Conservation (phyloP, 306 rosid genomes). For the Trifolium fragiferum region DNA sequence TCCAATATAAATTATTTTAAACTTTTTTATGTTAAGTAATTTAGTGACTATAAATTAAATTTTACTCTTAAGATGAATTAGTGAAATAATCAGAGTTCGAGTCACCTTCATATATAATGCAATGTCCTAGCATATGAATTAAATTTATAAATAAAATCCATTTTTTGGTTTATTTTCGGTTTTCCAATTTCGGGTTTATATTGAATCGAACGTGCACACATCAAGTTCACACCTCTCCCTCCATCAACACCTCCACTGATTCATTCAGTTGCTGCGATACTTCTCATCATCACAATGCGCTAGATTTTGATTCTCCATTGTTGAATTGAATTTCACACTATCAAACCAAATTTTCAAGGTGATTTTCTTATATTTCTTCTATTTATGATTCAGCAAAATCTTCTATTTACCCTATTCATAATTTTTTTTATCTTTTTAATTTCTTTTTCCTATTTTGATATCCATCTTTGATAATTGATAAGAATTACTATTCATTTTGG, state of each 20-base stretch:
- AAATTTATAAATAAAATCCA: too few relatives aligned
- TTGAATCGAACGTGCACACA: too few relatives aligned
- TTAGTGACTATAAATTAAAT: too few relatives aligned
- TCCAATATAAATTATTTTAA: too few relatives aligned
- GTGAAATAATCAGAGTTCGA: too few relatives aligned
- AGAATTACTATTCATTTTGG: neutral
- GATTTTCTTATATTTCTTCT: conserved; percentile 9
- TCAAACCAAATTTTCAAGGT: neutral
- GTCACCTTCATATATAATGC: too few relatives aligned
- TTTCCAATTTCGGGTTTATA: too few relatives aligned
- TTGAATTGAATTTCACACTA: neutral
- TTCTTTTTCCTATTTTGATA: conserved; percentile 4
- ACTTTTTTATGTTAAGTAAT: too few relatives aligned
- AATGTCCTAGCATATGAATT: too few relatives aligned
- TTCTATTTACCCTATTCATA: neutral
- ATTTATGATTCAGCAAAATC: neutral
- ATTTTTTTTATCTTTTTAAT: neutral
- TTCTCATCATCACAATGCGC: neutral
- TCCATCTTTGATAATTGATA: neutral
- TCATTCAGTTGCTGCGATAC: conserved; percentile 1
- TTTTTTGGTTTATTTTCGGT: too few relatives aligned
- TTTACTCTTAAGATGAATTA: too few relatives aligned
- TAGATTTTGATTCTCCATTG: conserved; percentile 7
- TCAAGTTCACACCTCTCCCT: neutral
- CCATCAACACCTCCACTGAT: conserved; percentile 1